These are phyloP conservation scores for Physaria fendleri DNA, from an alignment of 345 rosid species.

Conservation along the genomic window DNA sequence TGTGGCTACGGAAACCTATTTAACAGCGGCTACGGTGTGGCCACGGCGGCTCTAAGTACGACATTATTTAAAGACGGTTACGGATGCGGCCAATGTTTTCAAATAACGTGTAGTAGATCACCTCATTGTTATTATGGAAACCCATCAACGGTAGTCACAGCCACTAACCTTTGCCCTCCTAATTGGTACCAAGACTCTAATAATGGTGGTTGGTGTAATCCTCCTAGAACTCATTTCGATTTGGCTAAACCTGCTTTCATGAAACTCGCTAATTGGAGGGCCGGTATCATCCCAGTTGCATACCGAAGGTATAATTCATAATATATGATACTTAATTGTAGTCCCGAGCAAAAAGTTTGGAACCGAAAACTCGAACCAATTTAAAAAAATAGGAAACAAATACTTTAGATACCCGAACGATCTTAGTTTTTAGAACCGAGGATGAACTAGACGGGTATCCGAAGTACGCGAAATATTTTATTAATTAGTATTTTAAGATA, in stretches of 20 bases:
- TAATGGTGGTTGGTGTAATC: slow-evolving; percentile 77
- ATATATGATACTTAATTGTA: not conserved
- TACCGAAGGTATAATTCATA: slow-evolving; percentile 51
- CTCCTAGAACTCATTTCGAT: slow-evolving; percentile 68
- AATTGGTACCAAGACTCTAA: slow-evolving; percentile 41
- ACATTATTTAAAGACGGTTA: slow-evolving; percentile 70
- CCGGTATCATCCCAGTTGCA: slow-evolving; percentile 55
- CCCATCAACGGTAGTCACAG: slow-evolving; percentile 53
- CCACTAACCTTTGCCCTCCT: slow-evolving; percentile 80
- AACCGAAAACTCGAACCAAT: no score
- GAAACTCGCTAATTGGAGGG: slow-evolving; percentile 46
- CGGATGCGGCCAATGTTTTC: slow-evolving; percentile 77
- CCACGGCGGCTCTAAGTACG: slow-evolving; percentile 75
- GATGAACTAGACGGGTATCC: no score
- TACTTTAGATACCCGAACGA: no score
- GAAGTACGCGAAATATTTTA: no score
- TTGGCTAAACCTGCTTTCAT: slow-evolving; percentile 53
- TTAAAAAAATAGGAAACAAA: no score
- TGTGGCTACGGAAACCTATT: slow-evolving; percentile 80
- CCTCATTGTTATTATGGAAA: slow-evolving; percentile 48
- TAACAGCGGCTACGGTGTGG: slow-evolving; percentile 60
- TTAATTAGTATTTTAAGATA: no score
- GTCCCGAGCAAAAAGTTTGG: no score
- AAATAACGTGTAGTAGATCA: slow-evolving; percentile 53
- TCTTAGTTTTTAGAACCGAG: no score